phyloP scores from a whole-genome alignment of 164 flowering plant species.

The Aristolochia fimbriata region DNA sequence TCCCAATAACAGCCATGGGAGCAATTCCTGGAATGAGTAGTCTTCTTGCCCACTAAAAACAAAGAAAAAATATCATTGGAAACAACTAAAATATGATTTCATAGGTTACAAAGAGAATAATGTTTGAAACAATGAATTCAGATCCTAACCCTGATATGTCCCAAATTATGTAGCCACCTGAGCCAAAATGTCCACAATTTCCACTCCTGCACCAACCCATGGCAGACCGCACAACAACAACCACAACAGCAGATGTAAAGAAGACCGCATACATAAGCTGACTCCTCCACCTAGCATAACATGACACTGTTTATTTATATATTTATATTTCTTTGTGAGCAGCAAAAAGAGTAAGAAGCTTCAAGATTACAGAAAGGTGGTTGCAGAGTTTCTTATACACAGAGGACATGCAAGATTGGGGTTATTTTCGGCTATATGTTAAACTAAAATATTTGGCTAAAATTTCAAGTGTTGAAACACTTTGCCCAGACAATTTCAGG shows the following conservation, averaged over 20 bases:
- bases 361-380: not conserved
- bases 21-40: constrained; percentile 80
- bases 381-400: not conserved
- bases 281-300: constrained; percentile 90
- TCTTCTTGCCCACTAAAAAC: constrained; percentile 89
- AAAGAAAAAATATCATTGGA: not conserved
- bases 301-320: not conserved
- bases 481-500: too few relatives aligned
- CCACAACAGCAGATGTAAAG: constrained; percentile 96
- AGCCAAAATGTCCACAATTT: constrained; percentile 96
- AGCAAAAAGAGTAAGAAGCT: not conserved
- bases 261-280: constrained; percentile 99
- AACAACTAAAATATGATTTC: not conserved
- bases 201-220: constrained; percentile 98
- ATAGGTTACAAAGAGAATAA: too few relatives aligned
- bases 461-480: too few relatives aligned
- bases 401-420: not conserved
- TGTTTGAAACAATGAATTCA: constrained; percentile 10
- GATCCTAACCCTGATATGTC: constrained; percentile 84
- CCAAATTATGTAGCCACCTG: constrained; percentile 99
- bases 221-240: constrained; percentile 89
- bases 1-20: constrained; percentile 99
- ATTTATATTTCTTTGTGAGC: not conserved
- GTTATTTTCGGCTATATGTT: too few relatives aligned
- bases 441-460: too few relatives aligned